Evolutionary conservation across 257 asterid species (phyloP).

Genomic region (Petunia axillaris): DNA sequence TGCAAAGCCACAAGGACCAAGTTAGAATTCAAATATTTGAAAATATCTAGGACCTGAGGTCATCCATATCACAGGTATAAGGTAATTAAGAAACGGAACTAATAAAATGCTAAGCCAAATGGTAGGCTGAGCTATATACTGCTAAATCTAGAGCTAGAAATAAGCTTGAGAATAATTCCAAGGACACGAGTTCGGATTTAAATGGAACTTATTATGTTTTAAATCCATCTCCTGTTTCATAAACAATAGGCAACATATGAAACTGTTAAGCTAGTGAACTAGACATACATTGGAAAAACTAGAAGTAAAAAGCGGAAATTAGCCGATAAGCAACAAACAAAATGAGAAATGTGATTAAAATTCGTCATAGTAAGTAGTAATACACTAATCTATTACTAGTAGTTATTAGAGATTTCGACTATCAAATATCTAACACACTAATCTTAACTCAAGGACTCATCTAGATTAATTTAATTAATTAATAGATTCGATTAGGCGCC

Average conservation of each 20-base stretch:
- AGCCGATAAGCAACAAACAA: not conserved
- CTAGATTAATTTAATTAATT: not conserved
- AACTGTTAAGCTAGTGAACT: not conserved
- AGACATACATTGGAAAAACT: slow-evolving; percentile 4
- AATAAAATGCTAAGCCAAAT: not conserved
- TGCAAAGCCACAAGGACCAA: not conserved
- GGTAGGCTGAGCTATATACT: not conserved
- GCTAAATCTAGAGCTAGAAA: not conserved
- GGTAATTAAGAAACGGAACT: not conserved
- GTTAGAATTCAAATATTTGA: not conserved
- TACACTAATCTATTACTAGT: not conserved
- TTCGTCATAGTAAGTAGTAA: not conserved
- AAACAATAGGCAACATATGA: slow-evolving; percentile 5
- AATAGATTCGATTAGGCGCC: not conserved
- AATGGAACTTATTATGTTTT: not conserved
- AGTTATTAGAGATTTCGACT: not conserved
- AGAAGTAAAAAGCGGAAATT: not conserved
- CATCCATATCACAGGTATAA: not conserved
- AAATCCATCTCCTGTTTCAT: not conserved
- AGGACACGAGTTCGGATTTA: not conserved
- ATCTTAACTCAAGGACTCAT: not conserved
- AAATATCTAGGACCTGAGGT: not conserved
- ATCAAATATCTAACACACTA: not conserved
- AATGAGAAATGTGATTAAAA: not conserved
- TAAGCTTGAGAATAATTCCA: not conserved